Percentiles rank a stretch among this genome's conserved stretches.
phyloP scores from a whole-genome alignment of 1,284 basidiomycete species.

The Apiotrichum gamsii region DNA sequence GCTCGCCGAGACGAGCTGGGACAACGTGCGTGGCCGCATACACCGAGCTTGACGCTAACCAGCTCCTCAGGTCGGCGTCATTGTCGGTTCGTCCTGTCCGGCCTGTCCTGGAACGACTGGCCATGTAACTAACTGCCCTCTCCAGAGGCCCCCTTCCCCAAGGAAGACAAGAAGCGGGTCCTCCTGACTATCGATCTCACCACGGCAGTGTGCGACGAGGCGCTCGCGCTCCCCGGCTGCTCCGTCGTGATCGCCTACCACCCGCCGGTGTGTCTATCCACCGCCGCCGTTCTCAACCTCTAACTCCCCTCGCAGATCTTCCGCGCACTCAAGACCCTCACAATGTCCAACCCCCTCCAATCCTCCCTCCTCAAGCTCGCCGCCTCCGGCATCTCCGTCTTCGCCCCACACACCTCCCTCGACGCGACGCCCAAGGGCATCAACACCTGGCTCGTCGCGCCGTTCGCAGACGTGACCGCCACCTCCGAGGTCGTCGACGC shows the following conservation, averaged over 20 bases:
- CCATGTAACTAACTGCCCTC: neutral
- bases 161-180: slow-evolving; percentile 57
- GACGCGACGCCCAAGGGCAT: slow-evolving; percentile 77
- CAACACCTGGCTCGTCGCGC: slow-evolving; percentile 59
- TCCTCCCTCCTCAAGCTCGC: slow-evolving; percentile 69
- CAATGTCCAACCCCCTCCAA: slow-evolving; percentile 71
- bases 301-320: slow-evolving; percentile 55
- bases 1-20: slow-evolving; percentile 74
- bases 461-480: slow-evolving; percentile 25
- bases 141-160: slow-evolving; percentile 65
- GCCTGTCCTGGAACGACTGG: too few relatives aligned
- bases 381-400: slow-evolving; percentile 75
- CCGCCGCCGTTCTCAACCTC: neutral
- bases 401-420: slow-evolving; percentile 78
- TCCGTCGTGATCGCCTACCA: slow-evolving; percentile 76
- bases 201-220: slow-evolving; percentile 67
- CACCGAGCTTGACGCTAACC: slow-evolving; percentile 9
- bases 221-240: slow-evolving; percentile 57
- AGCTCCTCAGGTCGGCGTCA: slow-evolving; percentile 62
- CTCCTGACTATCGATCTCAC: slow-evolving; percentile 82
- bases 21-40: slow-evolving; percentile 61
- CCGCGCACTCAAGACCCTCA: slow-evolving; percentile 68
- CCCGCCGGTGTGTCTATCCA: slow-evolving; percentile 52
- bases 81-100: slow-evolving; percentile 63
- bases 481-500: slow-evolving; percentile 23